Evolutionary conservation across 192 early-diverging fungal genomes (phyloP).

Genomic region (Cladochytrium replicatum): DNA sequence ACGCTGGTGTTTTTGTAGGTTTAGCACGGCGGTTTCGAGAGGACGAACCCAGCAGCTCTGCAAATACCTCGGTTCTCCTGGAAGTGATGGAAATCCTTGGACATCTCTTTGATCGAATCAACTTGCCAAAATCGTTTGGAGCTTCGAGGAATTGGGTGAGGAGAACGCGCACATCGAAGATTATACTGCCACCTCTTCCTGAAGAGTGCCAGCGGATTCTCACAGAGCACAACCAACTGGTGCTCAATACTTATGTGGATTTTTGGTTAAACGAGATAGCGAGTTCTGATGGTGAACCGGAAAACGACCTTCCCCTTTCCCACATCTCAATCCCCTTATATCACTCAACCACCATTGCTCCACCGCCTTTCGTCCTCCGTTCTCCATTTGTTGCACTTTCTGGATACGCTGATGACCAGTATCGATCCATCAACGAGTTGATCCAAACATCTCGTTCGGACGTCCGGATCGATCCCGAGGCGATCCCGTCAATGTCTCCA

Average conservation of each 20-base stretch:
- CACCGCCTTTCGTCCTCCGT: conserved; percentile 6
- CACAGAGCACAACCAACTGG: conserved; percentile 13
- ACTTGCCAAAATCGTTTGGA: too few species aligned
- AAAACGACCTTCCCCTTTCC: too few species aligned
- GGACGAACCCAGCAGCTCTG: too few species aligned
- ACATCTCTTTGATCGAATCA: too few species aligned
- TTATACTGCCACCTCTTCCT: conserved; percentile 19
- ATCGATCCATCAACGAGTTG: conserved; percentile 10
- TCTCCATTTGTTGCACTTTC: conserved; percentile 22
- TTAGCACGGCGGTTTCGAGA: too few species aligned
- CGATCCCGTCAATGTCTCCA: conserved; percentile 8
- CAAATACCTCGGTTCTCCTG: too few species aligned
- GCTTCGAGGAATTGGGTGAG: too few species aligned
- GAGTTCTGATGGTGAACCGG: too few species aligned
- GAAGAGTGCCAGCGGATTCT: neutral
- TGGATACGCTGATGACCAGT: conserved; percentile 15
- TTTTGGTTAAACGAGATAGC: too few species aligned
- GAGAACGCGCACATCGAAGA: conserved; percentile 16
- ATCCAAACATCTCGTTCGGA: conserved; percentile 3
- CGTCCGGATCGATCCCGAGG: conserved; percentile 4
- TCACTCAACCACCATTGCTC: neutral
- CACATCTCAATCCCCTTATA: too few species aligned
- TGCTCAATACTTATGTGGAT: too few species aligned
- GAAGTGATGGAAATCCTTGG: too few species aligned
- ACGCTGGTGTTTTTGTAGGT: conserved; percentile 31